Evolutionary conservation across 2,329 filamentous ascomycete species (phyloP).

Genomic region (Ustulina deusta): DNA sequence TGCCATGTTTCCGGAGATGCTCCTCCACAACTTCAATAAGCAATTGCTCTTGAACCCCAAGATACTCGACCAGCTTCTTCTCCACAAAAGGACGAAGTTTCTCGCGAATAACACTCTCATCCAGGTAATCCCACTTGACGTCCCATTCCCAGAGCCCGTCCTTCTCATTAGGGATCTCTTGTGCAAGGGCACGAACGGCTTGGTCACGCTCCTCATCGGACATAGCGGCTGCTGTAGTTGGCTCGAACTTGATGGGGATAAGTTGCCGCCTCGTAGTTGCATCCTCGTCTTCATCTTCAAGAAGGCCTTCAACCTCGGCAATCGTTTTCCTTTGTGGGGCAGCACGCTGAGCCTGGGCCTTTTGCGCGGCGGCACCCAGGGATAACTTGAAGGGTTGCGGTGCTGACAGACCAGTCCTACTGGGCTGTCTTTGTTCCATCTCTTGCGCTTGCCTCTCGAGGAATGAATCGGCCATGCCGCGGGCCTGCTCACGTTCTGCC

Average conservation of each 20-base stretch:
- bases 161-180: slow-evolving; percentile 89
- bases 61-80: slow-evolving; percentile 97
- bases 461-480: slow-evolving; percentile 90
- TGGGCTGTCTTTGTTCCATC: slow-evolving; percentile 64
- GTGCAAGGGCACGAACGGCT: slow-evolving; percentile 83
- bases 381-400: slow-evolving; percentile 92
- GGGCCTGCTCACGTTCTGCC: slow-evolving; percentile 80
- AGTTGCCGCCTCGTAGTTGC: slow-evolving; percentile 77
- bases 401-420: slow-evolving; percentile 57
- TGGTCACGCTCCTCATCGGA: slow-evolving; percentile 89
- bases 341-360: slow-evolving; percentile 67
- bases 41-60: slow-evolving; percentile 96
- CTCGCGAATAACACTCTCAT: slow-evolving; percentile 82
- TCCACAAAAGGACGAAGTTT: slow-evolving; percentile 95
- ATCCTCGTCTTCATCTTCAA: slow-evolving; percentile 94
- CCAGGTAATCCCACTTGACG: slow-evolving; percentile 92
- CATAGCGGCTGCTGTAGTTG: slow-evolving; percentile 74
- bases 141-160: slow-evolving; percentile 91
- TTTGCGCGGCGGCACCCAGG: slow-evolving; percentile 88
- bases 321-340: slow-evolving; percentile 79
- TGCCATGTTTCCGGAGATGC: slow-evolving; percentile 80
- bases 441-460: slow-evolving; percentile 85
- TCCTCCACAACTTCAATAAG: slow-evolving; percentile 93
- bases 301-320: slow-evolving; percentile 90
- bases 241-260: slow-evolving; percentile 85